A percentile compares a stretch with the other conserved stretches of the same genome.
These are phyloP conservation scores for Simmondsia chinensis DNA, from an alignment of 148 eudicot species.

Conservation along the genomic window DNA sequence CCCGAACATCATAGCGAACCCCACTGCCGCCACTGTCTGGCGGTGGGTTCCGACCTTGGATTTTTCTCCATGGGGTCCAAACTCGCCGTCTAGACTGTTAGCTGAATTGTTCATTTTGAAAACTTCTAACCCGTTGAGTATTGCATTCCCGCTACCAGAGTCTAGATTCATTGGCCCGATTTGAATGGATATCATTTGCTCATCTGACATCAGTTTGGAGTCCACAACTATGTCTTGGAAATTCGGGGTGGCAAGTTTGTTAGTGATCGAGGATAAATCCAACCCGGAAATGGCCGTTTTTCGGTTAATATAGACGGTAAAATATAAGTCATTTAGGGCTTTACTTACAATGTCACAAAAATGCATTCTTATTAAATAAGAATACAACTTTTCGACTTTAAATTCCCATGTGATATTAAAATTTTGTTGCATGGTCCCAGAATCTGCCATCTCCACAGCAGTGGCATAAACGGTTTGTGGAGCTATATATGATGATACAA, in stretches of 20 bases:
- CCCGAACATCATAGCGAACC: conserved; percentile 93
- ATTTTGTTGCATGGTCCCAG: conserved; percentile 29
- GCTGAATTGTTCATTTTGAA: conserved; percentile 66
- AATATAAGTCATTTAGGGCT: conserved; percentile 52
- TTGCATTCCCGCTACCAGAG: conserved; percentile 44
- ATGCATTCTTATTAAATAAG: conserved; percentile 59
- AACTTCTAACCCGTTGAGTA: conserved; percentile 66
- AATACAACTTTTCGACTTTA: conserved; percentile 27
- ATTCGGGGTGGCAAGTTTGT: conserved; percentile 40
- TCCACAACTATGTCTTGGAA: conserved; percentile 57
- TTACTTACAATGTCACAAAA: conserved; percentile 73
- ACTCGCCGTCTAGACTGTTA: conserved; percentile 64
- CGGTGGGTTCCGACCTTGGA: conserved; percentile 12
- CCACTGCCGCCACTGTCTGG: conserved; percentile 60
- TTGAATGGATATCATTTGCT: conserved; percentile 40
- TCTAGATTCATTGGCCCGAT: conserved; percentile 41
- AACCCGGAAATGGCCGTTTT: conserved; percentile 49
- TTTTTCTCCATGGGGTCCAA: conserved; percentile 53
- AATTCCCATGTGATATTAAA: conserved; percentile 66
- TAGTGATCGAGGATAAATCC: conserved; percentile 51
- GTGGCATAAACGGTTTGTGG: conserved; percentile 59
- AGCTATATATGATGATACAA: conserved; percentile 45
- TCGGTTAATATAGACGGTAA: conserved; percentile 53
- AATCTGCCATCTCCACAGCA: conserved; percentile 59
- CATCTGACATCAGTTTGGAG: conserved; percentile 26